Percentiles rank a stretch among this genome's conserved stretches.
phyloP scores from a whole-genome alignment of 768 basidiomycete genomes.

The Boletus subparvulus region DNA sequence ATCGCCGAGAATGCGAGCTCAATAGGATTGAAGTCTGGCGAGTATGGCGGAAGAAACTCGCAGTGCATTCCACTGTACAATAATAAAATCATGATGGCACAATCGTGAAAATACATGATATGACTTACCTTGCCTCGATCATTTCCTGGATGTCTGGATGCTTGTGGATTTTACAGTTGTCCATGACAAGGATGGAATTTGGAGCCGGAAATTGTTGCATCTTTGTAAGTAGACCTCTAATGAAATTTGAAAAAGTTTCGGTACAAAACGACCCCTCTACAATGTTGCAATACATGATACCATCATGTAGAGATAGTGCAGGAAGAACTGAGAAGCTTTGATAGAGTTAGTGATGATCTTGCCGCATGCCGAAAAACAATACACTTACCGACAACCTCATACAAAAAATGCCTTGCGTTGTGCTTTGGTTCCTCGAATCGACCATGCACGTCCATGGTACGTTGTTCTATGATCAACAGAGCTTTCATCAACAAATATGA shows the following conservation, averaged over 20 bases:
- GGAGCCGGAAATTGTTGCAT: constrained; percentile 36
- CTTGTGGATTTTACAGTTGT: constrained; percentile 41
- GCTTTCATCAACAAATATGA: background rate
- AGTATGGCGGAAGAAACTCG: constrained; percentile 34
- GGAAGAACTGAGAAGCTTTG: background rate
- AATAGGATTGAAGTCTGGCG: constrained; percentile 33
- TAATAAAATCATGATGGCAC: too few relatives aligned
- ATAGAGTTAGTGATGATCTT: too few relatives aligned
- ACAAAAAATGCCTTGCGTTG: background rate
- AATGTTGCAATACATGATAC: background rate
- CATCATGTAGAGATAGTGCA: background rate
- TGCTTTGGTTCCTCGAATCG: too few relatives aligned
- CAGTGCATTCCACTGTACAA: constrained; percentile 16
- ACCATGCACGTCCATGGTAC: too few relatives aligned
- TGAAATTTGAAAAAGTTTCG: background rate
- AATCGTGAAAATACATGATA: too few relatives aligned
- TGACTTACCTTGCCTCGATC: too few relatives aligned
- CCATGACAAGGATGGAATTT: constrained; percentile 38
- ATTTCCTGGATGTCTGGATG: too few relatives aligned
- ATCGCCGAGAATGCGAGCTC: constrained; percentile 30
- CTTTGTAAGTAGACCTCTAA: constrained; percentile 2
- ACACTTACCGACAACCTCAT: background rate
- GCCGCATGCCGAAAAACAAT: background rate
- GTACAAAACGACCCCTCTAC: background rate
- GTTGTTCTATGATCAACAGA: too few relatives aligned